These are phyloP conservation scores for Lactuca sativa DNA, from an alignment of 129 eudicot genomes.

Conservation along the genomic window DNA sequence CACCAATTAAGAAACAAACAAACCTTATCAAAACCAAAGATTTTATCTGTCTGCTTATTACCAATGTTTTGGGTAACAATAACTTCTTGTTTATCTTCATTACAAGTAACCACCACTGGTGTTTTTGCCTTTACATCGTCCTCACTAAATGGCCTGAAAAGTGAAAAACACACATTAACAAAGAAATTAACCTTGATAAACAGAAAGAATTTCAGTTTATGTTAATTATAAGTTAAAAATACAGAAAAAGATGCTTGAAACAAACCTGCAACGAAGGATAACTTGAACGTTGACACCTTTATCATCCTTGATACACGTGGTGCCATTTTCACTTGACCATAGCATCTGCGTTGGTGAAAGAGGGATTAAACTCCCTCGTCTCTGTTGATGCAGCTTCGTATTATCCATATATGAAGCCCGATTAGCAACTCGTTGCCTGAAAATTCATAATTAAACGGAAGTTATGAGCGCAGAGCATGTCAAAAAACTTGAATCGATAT, in stretches of 20 bases:
- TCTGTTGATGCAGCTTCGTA: constrained; percentile 38
- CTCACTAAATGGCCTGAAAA: constrained; percentile 53
- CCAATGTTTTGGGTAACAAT: constrained; percentile 46
- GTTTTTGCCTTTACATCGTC: constrained; percentile 49
- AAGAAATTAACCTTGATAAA: neutral
- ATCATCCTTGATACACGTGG: constrained; percentile 33
- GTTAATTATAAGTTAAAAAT: neutral
- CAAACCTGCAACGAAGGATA: constrained; percentile 57
- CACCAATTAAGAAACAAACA: constrained; percentile 16
- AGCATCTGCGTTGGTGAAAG: constrained; percentile 47
- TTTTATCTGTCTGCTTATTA: constrained; percentile 52
- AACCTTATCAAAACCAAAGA: constrained; percentile 58
- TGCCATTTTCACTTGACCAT: constrained; percentile 50
- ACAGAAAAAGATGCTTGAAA: neutral
- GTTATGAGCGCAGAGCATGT: neutral
- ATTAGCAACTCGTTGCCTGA: constrained; percentile 31
- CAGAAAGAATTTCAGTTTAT: neutral
- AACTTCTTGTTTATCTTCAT: constrained; percentile 52
- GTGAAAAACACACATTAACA: constrained; percentile 22
- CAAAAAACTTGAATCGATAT: neutral
- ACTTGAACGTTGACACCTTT: constrained; percentile 64
- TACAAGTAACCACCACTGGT: constrained; percentile 43
- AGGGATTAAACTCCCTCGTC: constrained; percentile 38
- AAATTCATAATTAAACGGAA: neutral
- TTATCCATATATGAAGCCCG: constrained; percentile 42